Conservation (phyloP, 768 basidiomycete genomes). For the Xanthoconium stramineum region DNA sequence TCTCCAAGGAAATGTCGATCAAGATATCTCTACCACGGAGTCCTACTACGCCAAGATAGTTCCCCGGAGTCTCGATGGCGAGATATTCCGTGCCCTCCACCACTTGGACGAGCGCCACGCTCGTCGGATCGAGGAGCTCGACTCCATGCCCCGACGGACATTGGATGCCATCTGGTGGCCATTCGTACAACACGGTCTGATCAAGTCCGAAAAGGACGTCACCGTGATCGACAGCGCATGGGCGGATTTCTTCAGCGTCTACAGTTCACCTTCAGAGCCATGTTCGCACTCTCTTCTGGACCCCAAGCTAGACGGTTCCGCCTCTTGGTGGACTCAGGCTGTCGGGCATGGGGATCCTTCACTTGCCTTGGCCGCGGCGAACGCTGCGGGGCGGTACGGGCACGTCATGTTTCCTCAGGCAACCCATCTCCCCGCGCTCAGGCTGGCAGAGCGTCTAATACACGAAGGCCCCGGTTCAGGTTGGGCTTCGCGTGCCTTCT, state of each 20-base stretch:
- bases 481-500: slow-evolving; percentile 91
- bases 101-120: slow-evolving; percentile 64
- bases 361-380: slow-evolving; percentile 82
- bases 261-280: slow-evolving; percentile 33
- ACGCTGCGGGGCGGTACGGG: slow-evolving; percentile 89
- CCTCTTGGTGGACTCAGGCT: slow-evolving; percentile 98
- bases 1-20: slow-evolving; percentile 36
- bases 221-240: slow-evolving; percentile 90
- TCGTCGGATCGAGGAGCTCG: slow-evolving; percentile 65
- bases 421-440: slow-evolving; percentile 80
- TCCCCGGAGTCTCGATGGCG: slow-evolving; percentile 32
- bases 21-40: slow-evolving; percentile 55
- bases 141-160: slow-evolving; percentile 75
- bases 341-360: slow-evolving; percentile 78
- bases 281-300: slow-evolving; percentile 40
- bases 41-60: slow-evolving; percentile 66
- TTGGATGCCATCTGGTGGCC: slow-evolving; percentile 92
- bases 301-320: slow-evolving; percentile 84
- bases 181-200: slow-evolving; percentile 85
- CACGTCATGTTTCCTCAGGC: slow-evolving; percentile 96
- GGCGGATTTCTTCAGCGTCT: slow-evolving; percentile 82
- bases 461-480: slow-evolving; percentile 74
- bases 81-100: slow-evolving; percentile 46
- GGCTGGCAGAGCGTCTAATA: slow-evolving; percentile 77
- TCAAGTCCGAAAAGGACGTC: slow-evolving; percentile 67